A percentile compares a stretch with the other conserved stretches of the same genome.
Conservation (phyloP, 805 yeast genomes). For the Yamadazyma endophytica region DNA sequence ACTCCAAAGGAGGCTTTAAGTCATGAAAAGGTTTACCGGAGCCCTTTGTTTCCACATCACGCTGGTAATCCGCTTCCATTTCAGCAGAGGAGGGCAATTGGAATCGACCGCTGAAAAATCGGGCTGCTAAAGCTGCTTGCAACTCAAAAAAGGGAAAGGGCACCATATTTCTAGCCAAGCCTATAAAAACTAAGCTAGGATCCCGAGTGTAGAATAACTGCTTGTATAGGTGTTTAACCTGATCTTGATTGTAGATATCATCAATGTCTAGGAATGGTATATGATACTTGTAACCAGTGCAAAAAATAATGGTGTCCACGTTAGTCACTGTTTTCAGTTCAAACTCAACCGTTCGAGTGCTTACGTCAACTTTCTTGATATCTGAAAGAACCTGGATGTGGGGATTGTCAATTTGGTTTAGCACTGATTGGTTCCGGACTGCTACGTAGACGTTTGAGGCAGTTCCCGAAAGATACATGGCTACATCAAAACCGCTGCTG, state of each 20-base stretch:
- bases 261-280: slow-evolving; percentile 30
- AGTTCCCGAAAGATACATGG: slow-evolving; percentile 51
- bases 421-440: slow-evolving; percentile 8
- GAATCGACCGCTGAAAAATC: slow-evolving; percentile 39
- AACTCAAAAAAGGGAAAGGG: slow-evolving; percentile 50
- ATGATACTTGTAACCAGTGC: slow-evolving; percentile 37
- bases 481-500: slow-evolving; percentile 73
- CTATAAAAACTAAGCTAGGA: slow-evolving; percentile 40
- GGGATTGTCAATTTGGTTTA: slow-evolving; percentile 5
- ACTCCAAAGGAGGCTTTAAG: slow-evolving; percentile 54
- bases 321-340: slow-evolving; percentile 2
- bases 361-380: slow-evolving; percentile 27
- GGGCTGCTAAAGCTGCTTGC: slow-evolving; percentile 42
- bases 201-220: slow-evolving; percentile 45
- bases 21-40: slow-evolving; percentile 25
- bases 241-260: slow-evolving; percentile 9
- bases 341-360: slow-evolving; percentile 11
- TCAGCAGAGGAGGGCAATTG: slow-evolving; percentile 34
- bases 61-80: slow-evolving; percentile 28
- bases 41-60: slow-evolving; percentile 24
- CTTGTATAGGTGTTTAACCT: slow-evolving; percentile 29
- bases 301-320: slow-evolving; percentile 28
- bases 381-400: slow-evolving; percentile 6
- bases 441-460: slow-evolving; percentile 22
- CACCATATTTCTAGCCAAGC: slow-evolving; percentile 42